Percentiles rank a stretch among this genome's conserved stretches.
Conservation (phyloP, 2,329 filamentous ascomycete species). For the Fusarium oxysporum region DNA sequence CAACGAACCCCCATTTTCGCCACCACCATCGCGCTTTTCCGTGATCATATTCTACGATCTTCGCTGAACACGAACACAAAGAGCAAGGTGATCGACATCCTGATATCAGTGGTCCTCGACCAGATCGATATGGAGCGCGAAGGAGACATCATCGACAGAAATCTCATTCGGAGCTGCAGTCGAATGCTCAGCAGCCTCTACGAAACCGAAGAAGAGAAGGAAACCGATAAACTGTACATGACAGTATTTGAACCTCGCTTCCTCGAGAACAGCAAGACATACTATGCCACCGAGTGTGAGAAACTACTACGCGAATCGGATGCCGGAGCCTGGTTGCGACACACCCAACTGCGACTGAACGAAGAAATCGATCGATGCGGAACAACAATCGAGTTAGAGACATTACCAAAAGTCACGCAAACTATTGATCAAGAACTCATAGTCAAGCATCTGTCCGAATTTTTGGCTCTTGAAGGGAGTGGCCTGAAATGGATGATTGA, state of each 20-base stretch:
- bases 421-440: conserved; percentile 89
- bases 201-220: conserved; percentile 80
- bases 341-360: conserved; percentile 77
- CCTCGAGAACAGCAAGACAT: conserved; percentile 74
- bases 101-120: conserved; percentile 86
- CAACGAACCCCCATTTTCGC: conserved; percentile 83
- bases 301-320: conserved; percentile 81
- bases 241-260: conserved; percentile 85
- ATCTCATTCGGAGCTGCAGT: conserved; percentile 82
- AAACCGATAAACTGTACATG: conserved; percentile 84
- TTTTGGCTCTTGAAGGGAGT: conserved; percentile 85
- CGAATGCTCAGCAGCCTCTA: conserved; percentile 93
- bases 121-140: conserved; percentile 93
- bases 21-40: conserved; percentile 86
- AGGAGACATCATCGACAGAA: conserved; percentile 88
- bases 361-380: conserved; percentile 87
- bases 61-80: conserved; percentile 59
- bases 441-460: conserved; percentile 78
- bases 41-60: conserved; percentile 83
- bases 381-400: conserved; percentile 81
- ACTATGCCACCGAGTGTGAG: conserved; percentile 82
- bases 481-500: conserved; percentile 92
- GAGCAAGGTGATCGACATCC: conserved; percentile 74
- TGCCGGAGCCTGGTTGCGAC: conserved; percentile 82
- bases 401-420: conserved; percentile 76